Evolutionary conservation across 176 grass and related monocot species (phyloP).

Genomic region (Calamus simplicifolius): DNA sequence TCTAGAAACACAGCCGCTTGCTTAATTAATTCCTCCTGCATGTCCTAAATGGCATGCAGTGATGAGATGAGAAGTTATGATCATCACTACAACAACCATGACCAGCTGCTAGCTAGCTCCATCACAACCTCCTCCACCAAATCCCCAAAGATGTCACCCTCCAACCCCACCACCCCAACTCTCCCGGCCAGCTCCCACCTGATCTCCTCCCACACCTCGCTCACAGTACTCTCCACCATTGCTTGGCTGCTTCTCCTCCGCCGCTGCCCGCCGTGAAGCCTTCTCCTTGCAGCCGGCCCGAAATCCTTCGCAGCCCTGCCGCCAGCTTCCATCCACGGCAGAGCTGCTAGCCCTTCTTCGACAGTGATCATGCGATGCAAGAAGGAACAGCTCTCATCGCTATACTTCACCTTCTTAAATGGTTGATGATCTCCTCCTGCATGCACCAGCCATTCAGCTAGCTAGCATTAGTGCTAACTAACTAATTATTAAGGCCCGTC

Average conservation of each 20-base stretch:
- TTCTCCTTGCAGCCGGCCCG: too few species aligned
- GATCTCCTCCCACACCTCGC: constrained; percentile 65
- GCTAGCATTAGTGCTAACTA: too few species aligned
- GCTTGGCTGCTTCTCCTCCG: constrained; percentile 40
- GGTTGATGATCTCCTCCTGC: constrained; percentile 8
- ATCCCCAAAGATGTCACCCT: constrained; percentile 48
- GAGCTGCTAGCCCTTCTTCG: constrained; percentile 26
- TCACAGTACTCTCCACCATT: constrained; percentile 39
- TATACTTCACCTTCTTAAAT: neutral
- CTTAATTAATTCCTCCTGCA: too few species aligned
- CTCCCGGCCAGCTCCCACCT: constrained; percentile 33
- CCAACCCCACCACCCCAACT: constrained; percentile 44
- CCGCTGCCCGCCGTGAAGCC: constrained; percentile 2
- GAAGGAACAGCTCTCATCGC: neutral
- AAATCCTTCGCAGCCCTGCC: neutral
- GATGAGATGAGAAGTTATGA: neutral
- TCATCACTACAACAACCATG: too few species aligned
- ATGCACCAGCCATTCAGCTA: too few species aligned
- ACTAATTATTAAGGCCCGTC: too few species aligned
- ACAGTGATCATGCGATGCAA: constrained; percentile 6
- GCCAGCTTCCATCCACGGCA: neutral
- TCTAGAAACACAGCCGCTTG: too few species aligned
- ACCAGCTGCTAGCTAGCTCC: too few species aligned
- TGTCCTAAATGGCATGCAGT: neutral
- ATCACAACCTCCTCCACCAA: constrained; percentile 43